Percentiles rank a stretch among this genome's conserved stretches.
Conservation (phyloP, 192 early-diverging fungal species). For the Dissophora globulifera region DNA sequence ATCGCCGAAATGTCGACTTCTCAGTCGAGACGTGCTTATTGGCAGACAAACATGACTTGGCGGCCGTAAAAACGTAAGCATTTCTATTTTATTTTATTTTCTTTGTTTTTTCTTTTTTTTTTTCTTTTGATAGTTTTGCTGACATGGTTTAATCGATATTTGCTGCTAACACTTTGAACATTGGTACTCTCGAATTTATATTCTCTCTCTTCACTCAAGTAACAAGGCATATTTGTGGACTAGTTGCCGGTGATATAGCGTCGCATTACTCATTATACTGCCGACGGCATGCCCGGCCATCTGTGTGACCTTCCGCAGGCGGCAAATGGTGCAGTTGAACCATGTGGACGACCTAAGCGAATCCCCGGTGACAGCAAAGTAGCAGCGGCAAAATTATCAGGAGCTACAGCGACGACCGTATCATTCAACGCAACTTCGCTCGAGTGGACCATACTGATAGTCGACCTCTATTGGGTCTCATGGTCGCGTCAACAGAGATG, state of each 20-base stretch:
- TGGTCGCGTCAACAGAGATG: constrained; percentile 18
- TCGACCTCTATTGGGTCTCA: constrained; percentile 27
- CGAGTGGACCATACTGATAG: constrained; percentile 12
- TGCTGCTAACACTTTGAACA: constrained; percentile 2
- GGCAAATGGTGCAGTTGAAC: constrained; percentile 33
- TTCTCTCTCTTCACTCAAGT: no score
- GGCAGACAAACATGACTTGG: constrained; percentile 59
- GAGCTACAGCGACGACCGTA: constrained; percentile 27
- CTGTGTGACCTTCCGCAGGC: constrained; percentile 61
- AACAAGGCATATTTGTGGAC: constrained; percentile 68
- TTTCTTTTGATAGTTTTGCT: no score
- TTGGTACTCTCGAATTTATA: no score
- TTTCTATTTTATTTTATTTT: no score
- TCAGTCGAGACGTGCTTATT: constrained; percentile 87
- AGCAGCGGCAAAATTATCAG: constrained; percentile 34
- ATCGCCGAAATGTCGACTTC: constrained; percentile 85
- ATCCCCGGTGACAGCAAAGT: background rate
- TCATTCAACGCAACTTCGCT: constrained; percentile 22
- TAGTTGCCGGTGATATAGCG: constrained; percentile 79
- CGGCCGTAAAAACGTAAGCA: constrained; percentile 57
- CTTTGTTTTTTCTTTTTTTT: no score
- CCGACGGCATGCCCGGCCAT: constrained; percentile 81
- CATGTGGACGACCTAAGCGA: constrained; percentile 4
- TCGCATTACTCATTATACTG: constrained; percentile 79
- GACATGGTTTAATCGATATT: no score